These are phyloP conservation scores for Arthroderma sp. DNA, from an alignment of 2,329 filamentous ascomycete genomes.

Conservation along the genomic window DNA sequence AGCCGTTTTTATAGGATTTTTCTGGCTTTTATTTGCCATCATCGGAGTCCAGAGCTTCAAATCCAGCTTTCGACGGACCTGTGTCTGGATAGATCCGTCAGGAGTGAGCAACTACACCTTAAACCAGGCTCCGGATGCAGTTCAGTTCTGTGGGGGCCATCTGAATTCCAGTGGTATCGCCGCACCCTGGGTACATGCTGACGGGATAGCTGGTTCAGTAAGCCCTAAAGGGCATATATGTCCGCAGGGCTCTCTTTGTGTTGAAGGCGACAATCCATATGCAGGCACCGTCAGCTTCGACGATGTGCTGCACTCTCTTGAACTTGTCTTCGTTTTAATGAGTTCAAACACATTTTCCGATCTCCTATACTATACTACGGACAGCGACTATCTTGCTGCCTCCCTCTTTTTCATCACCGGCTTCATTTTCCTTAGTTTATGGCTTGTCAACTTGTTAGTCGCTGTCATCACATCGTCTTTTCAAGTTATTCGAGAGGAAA, in stretches of 20 bases:
- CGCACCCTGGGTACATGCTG: constrained; percentile 55
- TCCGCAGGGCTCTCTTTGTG: constrained; percentile 67
- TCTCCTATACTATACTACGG: constrained; percentile 82
- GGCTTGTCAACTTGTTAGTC: constrained; percentile 88
- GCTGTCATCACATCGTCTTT: constrained; percentile 98
- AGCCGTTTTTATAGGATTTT: constrained; percentile 87
- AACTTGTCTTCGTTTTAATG: constrained; percentile 96
- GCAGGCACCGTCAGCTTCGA: constrained; percentile 87
- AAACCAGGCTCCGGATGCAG: constrained; percentile 44
- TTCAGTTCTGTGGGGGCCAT: constrained; percentile 80
- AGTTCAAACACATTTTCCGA: constrained; percentile 95
- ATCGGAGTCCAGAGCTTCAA: constrained; percentile 96
- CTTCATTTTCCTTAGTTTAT: constrained; percentile 87
- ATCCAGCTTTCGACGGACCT: constrained; percentile 63
- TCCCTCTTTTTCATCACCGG: constrained; percentile 61
- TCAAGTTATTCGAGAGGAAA: constrained; percentile 94
- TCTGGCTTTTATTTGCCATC: constrained; percentile 95
- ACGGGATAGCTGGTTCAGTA: constrained; percentile 41
- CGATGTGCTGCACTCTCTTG: constrained; percentile 80
- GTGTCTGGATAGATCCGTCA: constrained; percentile 60
- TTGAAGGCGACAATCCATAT: constrained; percentile 67
- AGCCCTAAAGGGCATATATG: constrained; percentile 74
- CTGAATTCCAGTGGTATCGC: constrained; percentile 46
- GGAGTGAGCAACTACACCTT: constrained; percentile 29
- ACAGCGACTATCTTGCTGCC: constrained; percentile 79